Evolutionary conservation across 2,329 filamentous ascomycete genomes (phyloP).

Genomic region (Alternaria triticina): DNA sequence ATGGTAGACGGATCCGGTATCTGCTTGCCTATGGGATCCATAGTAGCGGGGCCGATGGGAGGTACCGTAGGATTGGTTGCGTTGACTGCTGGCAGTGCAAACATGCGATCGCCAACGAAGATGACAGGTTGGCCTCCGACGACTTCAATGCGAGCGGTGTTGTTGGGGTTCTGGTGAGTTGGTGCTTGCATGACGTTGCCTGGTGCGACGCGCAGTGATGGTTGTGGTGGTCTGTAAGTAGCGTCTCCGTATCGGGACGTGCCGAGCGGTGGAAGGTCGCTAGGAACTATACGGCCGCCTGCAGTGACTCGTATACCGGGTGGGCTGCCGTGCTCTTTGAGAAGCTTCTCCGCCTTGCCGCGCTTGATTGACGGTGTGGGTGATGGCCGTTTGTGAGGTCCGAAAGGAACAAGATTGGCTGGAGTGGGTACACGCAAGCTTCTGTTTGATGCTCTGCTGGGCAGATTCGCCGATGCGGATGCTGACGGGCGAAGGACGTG

Average conservation of each 20-base stretch:
- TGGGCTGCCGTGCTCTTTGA: constrained; percentile 60
- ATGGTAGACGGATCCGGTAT: constrained; percentile 12
- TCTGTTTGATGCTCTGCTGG: constrained; percentile 32
- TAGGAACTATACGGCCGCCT: constrained; percentile 60
- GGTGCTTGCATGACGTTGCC: constrained; percentile 35
- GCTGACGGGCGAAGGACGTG: constrained; percentile 51
- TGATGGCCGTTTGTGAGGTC: constrained; percentile 49
- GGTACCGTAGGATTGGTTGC: constrained; percentile 16
- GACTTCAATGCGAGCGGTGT: constrained; percentile 35
- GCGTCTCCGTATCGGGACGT: constrained; percentile 41
- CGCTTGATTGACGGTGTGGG: constrained; percentile 59
- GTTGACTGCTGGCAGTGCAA: constrained; percentile 39
- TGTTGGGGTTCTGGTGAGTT: constrained; percentile 25
- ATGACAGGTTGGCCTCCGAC: constrained; percentile 41
- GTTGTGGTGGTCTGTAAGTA: constrained; percentile 33
- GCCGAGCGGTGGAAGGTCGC: constrained; percentile 46
- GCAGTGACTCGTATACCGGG: constrained; percentile 59
- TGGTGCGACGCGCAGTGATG: constrained; percentile 26
- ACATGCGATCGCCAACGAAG: constrained; percentile 40
- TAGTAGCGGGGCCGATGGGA: constrained; percentile 6
- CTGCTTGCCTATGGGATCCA: constrained; percentile 25
- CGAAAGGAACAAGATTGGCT: constrained; percentile 19
- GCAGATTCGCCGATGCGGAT: constrained; percentile 45
- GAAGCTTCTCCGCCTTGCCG: constrained; percentile 56
- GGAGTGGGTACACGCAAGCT: constrained; percentile 30